Base-by-base conservation (phyloP, 2,329 filamentous ascomycete genomes). In the Paecilomyces sp. region DNA sequence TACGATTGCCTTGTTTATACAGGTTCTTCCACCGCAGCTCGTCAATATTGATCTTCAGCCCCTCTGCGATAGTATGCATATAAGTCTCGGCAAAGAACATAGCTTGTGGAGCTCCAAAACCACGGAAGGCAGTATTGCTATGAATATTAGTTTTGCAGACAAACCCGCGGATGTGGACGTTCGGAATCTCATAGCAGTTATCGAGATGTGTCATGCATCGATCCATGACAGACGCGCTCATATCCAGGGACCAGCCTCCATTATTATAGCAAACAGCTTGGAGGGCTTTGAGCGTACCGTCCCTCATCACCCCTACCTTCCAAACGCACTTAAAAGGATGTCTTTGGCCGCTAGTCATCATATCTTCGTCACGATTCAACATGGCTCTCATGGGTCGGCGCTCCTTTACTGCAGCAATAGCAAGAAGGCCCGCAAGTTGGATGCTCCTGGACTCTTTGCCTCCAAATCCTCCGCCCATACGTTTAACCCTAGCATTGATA, bases 301-400 rank as follows among this genome's bases (percentile, higher is more conserved):
- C 58, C 5, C 58, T 55, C 41, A 58, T 64, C 13, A 65, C 62
- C 0, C 65, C 66, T 1, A 68, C 58, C 31, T 62, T 94, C 89
- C 91, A 96, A 59, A 83, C 81, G 9, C 83, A 86, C 4, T 94
- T 79, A 81, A 95, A 93, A 0, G 91, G 91, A 72, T 96, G 91
- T 7, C 91, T 82, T 74, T 95, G 91, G 1, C 91, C 91, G 58
- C 88, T 90, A 4, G 88, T 90, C 51, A 90, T 76, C 81, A 96
- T 96, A 70, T 96, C 91, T 69, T 96, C 91, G 68, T 96, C 91
- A 57, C 91, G 84, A 55, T 92, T 94, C 50, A 96, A 80, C 91
- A 95, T 94, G 70, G 88, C 92, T 30, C 91, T 83, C 12, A 95
- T 89, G 2, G 91, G 90, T 22, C 86, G 82, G 47, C 84, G 84